Evolutionary conservation across 176 grass and related monocot genomes (phyloP).

Genomic region (Alopecurus myosuroides): DNA sequence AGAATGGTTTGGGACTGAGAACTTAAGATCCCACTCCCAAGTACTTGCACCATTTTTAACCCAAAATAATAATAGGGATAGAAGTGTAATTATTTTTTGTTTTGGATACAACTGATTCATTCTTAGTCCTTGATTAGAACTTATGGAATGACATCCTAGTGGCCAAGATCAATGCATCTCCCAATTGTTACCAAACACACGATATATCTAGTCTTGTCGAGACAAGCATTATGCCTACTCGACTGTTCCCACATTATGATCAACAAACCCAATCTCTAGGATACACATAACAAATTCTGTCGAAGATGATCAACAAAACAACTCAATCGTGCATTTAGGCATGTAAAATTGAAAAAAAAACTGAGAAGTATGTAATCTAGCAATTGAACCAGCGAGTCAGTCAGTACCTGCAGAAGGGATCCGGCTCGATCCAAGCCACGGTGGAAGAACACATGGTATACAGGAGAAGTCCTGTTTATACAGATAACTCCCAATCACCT

Average conservation of each 20-base stretch:
- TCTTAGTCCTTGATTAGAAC: not conserved
- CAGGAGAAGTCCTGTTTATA: not conserved
- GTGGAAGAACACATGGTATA: not conserved
- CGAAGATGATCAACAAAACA: not conserved
- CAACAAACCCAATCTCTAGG: not conserved
- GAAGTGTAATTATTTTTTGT: not conserved
- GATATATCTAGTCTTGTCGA: not conserved
- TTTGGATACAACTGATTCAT: not conserved
- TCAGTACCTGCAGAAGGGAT: not conserved
- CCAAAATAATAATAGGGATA: not conserved
- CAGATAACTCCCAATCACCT: not conserved
- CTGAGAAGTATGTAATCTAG: not conserved
- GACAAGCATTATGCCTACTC: not conserved
- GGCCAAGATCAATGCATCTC: not conserved
- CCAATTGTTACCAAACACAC: not conserved
- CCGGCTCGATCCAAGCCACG: conserved; percentile 19
- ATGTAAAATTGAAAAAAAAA: not conserved
- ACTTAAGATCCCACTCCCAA: not conserved
- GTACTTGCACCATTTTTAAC: not conserved
- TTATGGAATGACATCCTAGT: not conserved
- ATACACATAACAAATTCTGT: not conserved
- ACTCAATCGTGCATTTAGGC: not conserved
- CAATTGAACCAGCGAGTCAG: not conserved
- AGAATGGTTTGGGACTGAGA: not conserved
- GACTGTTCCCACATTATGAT: not conserved